Percentiles rank a stretch among this genome's conserved stretches.
phyloP scores from a whole-genome alignment of 176 grass and related monocot species.

The Oryza glaberrima region DNA sequence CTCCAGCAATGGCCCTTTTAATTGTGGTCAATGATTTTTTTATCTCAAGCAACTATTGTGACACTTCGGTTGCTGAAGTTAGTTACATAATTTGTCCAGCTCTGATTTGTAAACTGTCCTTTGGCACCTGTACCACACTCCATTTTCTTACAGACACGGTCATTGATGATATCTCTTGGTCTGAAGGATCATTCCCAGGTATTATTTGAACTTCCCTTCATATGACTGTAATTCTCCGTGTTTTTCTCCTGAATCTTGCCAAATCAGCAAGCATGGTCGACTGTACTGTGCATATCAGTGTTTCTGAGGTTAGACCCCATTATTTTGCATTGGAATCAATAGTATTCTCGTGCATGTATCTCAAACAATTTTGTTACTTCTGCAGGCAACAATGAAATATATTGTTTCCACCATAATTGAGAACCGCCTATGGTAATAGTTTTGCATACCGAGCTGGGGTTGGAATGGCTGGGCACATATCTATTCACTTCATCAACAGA shows the following conservation, averaged over 20 bases:
- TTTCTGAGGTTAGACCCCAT: background rate
- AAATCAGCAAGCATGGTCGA: background rate
- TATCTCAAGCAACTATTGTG: background rate
- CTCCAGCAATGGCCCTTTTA: background rate
- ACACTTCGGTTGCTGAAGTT: background rate
- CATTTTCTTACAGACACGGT: constrained; percentile 8
- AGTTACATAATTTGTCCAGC: background rate
- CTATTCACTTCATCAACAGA: constrained; percentile 1
- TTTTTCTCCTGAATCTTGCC: background rate
- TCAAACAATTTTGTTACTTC: background rate
- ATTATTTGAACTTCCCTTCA: constrained; percentile 19
- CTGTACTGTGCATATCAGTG: background rate
- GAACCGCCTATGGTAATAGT: constrained; percentile 61
- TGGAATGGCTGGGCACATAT: constrained; percentile 1
- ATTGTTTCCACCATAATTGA: constrained; percentile 60
- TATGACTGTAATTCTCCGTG: background rate
- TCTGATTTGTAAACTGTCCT: background rate
- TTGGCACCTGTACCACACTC: background rate
- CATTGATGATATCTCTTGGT: constrained; percentile 87
- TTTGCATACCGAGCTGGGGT: constrained; percentile 3
- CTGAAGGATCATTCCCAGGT: constrained; percentile 94
- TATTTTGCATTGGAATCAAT: background rate
- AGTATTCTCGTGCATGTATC: background rate
- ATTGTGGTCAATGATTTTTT: background rate
- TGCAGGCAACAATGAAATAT: constrained; percentile 72